Evolutionary conservation across 2,329 filamentous ascomycete genomes (phyloP).

Genomic region (Diaporthe eres): DNA sequence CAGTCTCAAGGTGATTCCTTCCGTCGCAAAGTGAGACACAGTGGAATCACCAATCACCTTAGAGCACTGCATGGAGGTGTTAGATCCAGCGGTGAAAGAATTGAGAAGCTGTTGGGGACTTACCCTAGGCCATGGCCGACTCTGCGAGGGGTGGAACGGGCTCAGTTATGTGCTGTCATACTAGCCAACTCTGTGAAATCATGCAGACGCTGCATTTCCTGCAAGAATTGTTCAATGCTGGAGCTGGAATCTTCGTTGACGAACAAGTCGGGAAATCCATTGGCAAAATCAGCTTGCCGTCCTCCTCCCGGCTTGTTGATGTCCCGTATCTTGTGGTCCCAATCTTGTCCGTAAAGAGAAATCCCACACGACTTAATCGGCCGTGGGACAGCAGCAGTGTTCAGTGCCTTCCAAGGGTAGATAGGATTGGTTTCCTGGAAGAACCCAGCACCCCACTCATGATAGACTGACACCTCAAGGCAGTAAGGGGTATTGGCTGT

Average conservation of each 20-base stretch:
- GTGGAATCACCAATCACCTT: neutral
- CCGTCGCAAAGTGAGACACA: neutral
- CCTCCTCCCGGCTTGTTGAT: conserved; percentile 19
- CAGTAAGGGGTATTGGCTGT: conserved; percentile 51
- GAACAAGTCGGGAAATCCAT: conserved; percentile 28
- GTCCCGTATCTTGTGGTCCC: conserved; percentile 44
- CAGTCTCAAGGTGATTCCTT: neutral
- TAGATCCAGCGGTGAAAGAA: neutral
- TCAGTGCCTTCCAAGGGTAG: neutral
- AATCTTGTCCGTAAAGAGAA: conserved; percentile 35
- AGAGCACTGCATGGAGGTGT: neutral
- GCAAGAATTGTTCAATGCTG: conserved; percentile 14
- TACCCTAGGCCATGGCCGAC: neutral
- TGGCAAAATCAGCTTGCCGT: conserved; percentile 22
- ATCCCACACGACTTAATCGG: conserved; percentile 42
- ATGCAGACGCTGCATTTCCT: conserved; percentile 35
- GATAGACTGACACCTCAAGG: conserved; percentile 54
- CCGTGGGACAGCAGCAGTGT: conserved; percentile 29
- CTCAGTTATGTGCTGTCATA: neutral
- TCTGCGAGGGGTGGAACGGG: neutral
- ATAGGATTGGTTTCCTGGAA: neutral
- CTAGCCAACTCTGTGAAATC: conserved; percentile 23
- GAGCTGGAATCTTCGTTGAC: neutral
- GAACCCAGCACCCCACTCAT: conserved; percentile 47
- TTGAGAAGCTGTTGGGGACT: neutral